A percentile compares a stretch with the other conserved stretches of the same genome.
Evolutionary conservation across 2,329 filamentous ascomycete species (phyloP).

Genomic region (Dendrostoma leiphaemia): DNA sequence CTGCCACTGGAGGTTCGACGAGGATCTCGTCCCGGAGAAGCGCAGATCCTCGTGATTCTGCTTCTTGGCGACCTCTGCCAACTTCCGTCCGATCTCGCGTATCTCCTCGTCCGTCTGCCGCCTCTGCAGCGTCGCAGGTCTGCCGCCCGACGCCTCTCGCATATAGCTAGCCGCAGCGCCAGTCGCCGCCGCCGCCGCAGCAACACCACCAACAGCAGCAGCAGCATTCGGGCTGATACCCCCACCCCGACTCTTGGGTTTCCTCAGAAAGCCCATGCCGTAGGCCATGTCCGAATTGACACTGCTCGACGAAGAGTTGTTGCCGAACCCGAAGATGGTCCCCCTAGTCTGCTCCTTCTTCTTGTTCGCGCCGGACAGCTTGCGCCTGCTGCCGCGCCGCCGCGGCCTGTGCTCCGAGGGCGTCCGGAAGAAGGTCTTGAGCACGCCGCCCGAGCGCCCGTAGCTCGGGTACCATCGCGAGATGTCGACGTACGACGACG

Average conservation of each 20-base stretch:
- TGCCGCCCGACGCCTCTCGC: slow-evolving; percentile 6
- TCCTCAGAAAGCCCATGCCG: slow-evolving; percentile 56
- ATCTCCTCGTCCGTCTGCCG: slow-evolving; percentile 57
- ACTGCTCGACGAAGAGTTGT: slow-evolving; percentile 56
- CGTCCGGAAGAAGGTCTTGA: slow-evolving; percentile 62
- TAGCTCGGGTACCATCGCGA: slow-evolving; percentile 51
- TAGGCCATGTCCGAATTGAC: slow-evolving; percentile 66
- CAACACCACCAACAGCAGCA: not conserved
- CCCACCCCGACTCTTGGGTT: slow-evolving; percentile 30
- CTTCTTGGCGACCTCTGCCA: slow-evolving; percentile 50
- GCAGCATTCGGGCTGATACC: slow-evolving; percentile 25
- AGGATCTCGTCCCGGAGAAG: slow-evolving; percentile 36
- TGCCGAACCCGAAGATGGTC: slow-evolving; percentile 55
- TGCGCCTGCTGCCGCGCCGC: slow-evolving; percentile 39
- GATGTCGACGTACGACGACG: slow-evolving; percentile 63
- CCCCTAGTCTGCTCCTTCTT: slow-evolving; percentile 45
- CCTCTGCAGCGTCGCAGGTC: slow-evolving; percentile 22
- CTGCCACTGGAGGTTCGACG: slow-evolving; percentile 37
- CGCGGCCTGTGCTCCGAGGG: slow-evolving; percentile 53
- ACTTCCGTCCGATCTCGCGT: slow-evolving; percentile 51
- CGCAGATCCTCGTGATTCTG: slow-evolving; percentile 51
- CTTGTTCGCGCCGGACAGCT: slow-evolving; percentile 33
- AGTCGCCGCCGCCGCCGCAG: not conserved
- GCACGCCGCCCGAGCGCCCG: slow-evolving; percentile 50
- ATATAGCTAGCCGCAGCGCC: not conserved